These are phyloP conservation scores for Cadophora sp. DNA, from an alignment of 2,329 filamentous ascomycete genomes.

Conservation along the genomic window DNA sequence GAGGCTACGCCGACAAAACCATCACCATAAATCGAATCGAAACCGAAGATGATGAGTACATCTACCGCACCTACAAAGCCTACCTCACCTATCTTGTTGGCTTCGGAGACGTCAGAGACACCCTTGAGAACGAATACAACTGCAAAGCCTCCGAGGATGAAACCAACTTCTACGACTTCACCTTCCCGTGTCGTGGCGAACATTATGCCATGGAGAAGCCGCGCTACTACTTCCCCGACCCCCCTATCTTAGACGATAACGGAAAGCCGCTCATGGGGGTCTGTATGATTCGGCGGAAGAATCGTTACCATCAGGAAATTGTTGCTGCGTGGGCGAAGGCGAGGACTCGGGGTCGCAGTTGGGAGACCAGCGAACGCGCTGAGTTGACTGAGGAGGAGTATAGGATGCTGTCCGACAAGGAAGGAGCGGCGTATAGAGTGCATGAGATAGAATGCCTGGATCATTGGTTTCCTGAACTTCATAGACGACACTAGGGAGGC, in stretches of 20 bases:
- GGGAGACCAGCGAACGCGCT: neutral
- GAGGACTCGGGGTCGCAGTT: neutral
- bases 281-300: neutral
- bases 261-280: neutral
- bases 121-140: constrained; percentile 3
- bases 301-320: neutral
- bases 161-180: constrained; percentile 1
- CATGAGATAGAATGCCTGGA: neutral
- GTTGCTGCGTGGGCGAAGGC: constrained; percentile 5
- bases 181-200: constrained; percentile 2
- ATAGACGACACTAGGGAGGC: neutral
- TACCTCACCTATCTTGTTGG: neutral
- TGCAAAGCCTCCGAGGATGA: constrained; percentile 1
- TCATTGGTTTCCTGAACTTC: neutral
- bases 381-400: constrained; percentile 5
- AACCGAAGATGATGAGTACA: neutral
- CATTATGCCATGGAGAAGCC: constrained; percentile 9
- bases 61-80: constrained; percentile 7
- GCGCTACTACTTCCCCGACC: neutral
- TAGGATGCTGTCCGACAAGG: neutral
- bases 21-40: neutral
- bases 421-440: neutral
- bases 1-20: constrained; percentile 1
- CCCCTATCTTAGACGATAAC: neutral
- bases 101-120: neutral